Base-by-base conservation (phyloP, 208 protist species). In the Acanthamoeba healyi region DNA sequence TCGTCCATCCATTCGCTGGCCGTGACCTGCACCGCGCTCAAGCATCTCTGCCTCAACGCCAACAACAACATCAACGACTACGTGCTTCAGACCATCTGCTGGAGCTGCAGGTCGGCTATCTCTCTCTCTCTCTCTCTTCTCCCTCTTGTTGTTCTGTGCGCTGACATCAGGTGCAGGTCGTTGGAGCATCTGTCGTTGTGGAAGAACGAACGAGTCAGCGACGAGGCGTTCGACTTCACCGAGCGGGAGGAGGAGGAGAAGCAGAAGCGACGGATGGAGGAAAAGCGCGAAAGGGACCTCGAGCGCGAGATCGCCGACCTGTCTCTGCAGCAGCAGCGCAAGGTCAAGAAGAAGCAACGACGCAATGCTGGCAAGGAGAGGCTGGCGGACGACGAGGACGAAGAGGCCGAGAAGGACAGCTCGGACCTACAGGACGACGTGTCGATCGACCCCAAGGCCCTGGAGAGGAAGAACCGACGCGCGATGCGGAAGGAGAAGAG, bases 31-130 rank as follows among this genome's bases (percentile, higher is more conserved):
- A 84, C 74, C 26, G 38, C 74, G 22, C 38, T 84, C 74, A 84
- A 84, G 46, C 38, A 84, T 12, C 74, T 84, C n/a, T 84, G 74
- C 74, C 74, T 84, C 74, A 84, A 84, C 32, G 74, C 74, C 74
- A 84, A 84, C 74, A 84, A 84, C 74, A 58, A 84, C 74, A 84
- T 84, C 74, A 84, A 84, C 74, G 74, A 84, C 74, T 84, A 42
- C 44, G 74, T 84, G 26, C 44, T 84, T 12, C 74, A 84, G 42
- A 84, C 74, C 42, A 84, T 84, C 38, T 84, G 74, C 44, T 84
- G 74, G 74, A 84, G 58, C 74, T 84, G 74, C 74, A 1, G 74
- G 51, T 58, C 12, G 17, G 17, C 19, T 12, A 6, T 6, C 3
- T 1, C 15, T 61, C 0, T 29, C n/a, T 5, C 17, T 54, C 15